A percentile compares a stretch with the other conserved stretches of the same genome.
phyloP scores from a whole-genome alignment of 176 grass and related monocot genomes.

The Lolium multiflorum region DNA sequence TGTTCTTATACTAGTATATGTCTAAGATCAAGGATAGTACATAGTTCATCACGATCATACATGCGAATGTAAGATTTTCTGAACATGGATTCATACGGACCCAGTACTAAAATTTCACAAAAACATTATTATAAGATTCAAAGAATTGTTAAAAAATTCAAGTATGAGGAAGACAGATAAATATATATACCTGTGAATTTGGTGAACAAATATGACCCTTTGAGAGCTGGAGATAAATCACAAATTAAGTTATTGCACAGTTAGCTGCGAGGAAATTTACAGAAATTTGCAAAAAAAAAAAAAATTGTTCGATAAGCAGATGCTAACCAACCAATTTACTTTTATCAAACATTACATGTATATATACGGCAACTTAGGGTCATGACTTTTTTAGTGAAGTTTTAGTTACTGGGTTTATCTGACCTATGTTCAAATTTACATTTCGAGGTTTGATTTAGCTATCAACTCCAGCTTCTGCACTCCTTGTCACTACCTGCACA shows the following conservation, averaged over 20 bases:
- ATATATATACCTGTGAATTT: background rate
- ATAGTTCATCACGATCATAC: background rate
- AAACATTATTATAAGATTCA: background rate
- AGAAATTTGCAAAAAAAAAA: too few relatives aligned
- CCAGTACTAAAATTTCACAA: background rate
- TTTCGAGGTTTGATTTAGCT: background rate
- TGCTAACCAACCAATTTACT: background rate
- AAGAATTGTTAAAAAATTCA: background rate
- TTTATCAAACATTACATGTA: background rate
- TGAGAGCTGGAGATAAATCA: too few relatives aligned
- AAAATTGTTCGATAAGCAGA: too few relatives aligned
- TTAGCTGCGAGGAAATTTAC: background rate
- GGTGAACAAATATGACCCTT: background rate
- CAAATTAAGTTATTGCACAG: background rate
- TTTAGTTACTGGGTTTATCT: background rate
- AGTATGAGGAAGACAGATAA: background rate
- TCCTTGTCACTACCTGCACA: background rate
- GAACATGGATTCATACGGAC: background rate
- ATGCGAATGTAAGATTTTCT: background rate
- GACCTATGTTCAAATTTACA: background rate
- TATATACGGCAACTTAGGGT: background rate
- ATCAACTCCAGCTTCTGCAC: background rate
- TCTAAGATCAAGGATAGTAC: too few relatives aligned
- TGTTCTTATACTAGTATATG: too few relatives aligned
- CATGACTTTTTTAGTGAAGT: background rate